A percentile compares a stretch with the other conserved stretches of the same genome.
Conservation (phyloP, 352 stramenopile genomes). For the Thraustochytrium sp. region DNA sequence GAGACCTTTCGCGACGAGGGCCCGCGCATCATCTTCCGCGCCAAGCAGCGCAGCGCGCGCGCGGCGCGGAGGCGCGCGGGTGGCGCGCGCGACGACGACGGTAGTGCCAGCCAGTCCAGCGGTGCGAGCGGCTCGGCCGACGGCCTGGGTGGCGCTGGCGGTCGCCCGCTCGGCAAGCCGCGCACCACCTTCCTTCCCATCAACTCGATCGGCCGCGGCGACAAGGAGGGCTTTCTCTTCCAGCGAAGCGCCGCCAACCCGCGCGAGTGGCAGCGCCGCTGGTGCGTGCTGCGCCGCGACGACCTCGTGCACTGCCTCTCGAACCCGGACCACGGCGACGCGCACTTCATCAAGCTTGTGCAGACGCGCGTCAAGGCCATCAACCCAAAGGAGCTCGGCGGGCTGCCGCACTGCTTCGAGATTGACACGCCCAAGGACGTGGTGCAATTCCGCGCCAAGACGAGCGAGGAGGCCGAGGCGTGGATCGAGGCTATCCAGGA, state of each 20-base stretch:
- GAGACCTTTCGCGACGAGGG: not conserved
- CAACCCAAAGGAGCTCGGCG: not conserved
- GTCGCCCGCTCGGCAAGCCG: not conserved
- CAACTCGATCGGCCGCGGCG: constrained; percentile 7
- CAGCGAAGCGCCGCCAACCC: constrained; percentile 29
- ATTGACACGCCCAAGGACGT: constrained; percentile 38
- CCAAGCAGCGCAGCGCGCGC: not conserved
- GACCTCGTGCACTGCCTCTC: constrained; percentile 33
- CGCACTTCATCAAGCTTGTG: not conserved
- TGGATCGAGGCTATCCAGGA: constrained; percentile 3
- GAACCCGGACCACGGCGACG: constrained; percentile 25
- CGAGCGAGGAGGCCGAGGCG: not conserved
- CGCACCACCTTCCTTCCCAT: not conserved
- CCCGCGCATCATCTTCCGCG: not conserved
- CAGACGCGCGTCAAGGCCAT: constrained; percentile 27
- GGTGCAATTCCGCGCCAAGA: constrained; percentile 7
- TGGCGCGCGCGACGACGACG: not conserved
- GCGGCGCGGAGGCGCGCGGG: not conserved
- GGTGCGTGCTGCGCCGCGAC: constrained; percentile 10
- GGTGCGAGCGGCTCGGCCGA: not conserved
- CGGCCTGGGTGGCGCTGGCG: not conserved
- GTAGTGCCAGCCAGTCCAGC: not conserved
- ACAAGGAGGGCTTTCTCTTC: constrained; percentile 27
- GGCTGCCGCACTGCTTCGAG: constrained; percentile 33
- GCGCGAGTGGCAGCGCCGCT: constrained; percentile 31